phyloP scores from a whole-genome alignment of 2,329 filamentous ascomycete genomes.

The Beauveria varroae region DNA sequence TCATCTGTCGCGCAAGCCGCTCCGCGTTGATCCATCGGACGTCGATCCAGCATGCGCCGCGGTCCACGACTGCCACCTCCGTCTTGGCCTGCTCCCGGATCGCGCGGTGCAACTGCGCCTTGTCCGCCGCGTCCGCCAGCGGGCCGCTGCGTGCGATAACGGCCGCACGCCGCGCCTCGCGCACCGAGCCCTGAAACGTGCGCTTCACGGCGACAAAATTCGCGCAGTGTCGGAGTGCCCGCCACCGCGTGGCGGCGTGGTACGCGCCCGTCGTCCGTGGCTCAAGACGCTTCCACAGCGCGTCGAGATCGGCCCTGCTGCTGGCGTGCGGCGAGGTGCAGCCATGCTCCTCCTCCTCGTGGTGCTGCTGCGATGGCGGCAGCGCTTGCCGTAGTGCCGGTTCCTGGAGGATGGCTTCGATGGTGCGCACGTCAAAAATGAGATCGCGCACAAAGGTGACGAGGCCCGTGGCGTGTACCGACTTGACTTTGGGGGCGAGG shows the following conservation, averaged over 20 bases:
- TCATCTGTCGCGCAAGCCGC: slow-evolving; percentile 31
- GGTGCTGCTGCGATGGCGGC: not conserved
- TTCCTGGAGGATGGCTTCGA: slow-evolving; percentile 11
- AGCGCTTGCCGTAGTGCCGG: slow-evolving; percentile 1
- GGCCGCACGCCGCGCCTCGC: slow-evolving; percentile 18
- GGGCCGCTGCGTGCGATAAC: slow-evolving; percentile 13
- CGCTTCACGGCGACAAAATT: slow-evolving; percentile 25
- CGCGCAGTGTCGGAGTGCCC: slow-evolving; percentile 24
- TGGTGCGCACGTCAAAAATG: slow-evolving; percentile 13
- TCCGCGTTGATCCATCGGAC: slow-evolving; percentile 23
- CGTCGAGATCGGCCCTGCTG: slow-evolving; percentile 11
- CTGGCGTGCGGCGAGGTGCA: not conserved
- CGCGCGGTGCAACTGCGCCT: slow-evolving; percentile 22
- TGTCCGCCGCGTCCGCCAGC: slow-evolving; percentile 19
- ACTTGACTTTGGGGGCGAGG: slow-evolving; percentile 11
- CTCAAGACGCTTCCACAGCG: slow-evolving; percentile 17
- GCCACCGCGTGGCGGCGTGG: slow-evolving; percentile 23
- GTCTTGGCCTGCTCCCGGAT: slow-evolving; percentile 27
- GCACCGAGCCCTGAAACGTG: slow-evolving; percentile 25
- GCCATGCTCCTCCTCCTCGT: not conserved
- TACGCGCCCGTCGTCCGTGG: slow-evolving; percentile 17
- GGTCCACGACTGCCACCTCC: slow-evolving; percentile 29
- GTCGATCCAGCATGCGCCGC: slow-evolving; percentile 28
- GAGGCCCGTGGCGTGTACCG: slow-evolving; percentile 16
- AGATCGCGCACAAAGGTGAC: slow-evolving; percentile 18